These are phyloP conservation scores for Xylaria sp. DNA, from an alignment of 2,329 filamentous ascomycete genomes.

Conservation along the genomic window DNA sequence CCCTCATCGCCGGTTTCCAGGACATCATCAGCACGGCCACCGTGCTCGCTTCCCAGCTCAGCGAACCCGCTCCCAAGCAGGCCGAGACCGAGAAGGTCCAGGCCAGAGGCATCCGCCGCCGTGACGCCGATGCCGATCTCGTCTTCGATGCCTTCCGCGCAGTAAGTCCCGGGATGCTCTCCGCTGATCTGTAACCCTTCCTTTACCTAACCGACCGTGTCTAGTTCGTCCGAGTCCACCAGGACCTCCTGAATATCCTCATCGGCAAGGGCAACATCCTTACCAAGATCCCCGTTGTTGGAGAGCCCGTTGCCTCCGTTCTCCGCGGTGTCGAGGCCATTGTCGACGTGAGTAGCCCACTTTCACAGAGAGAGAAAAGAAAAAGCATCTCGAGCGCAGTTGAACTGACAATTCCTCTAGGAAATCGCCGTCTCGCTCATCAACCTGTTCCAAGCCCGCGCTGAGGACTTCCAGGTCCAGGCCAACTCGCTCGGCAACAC, in stretches of 20 bases:
- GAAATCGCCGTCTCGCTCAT: not conserved
- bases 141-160: slow-evolving; percentile 1
- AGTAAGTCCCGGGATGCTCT: not conserved
- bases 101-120: not conserved
- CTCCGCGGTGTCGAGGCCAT: slow-evolving; percentile 13
- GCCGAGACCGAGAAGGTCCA: not conserved
- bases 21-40: slow-evolving; percentile 5
- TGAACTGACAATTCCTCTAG: not conserved
- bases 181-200: not conserved
- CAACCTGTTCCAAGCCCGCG: not conserved
- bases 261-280: slow-evolving; percentile 17
- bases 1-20: not conserved
- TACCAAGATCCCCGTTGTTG: slow-evolving; percentile 9
- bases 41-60: not conserved
- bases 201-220: not conserved
- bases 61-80: not conserved
- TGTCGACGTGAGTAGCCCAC: slow-evolving; percentile 13
- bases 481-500: slow-evolving; percentile 3
- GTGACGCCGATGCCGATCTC: not conserved
- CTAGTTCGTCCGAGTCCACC: slow-evolving; percentile 18
- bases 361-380: not conserved
- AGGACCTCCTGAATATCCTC: slow-evolving; percentile 14
- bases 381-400: not conserved
- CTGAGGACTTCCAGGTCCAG: not conserved
- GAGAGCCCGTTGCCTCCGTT: slow-evolving; percentile 12